Evolutionary conservation across 2,329 filamentous ascomycete species (phyloP).

Genomic region (Pyricularia pennisetigena): DNA sequence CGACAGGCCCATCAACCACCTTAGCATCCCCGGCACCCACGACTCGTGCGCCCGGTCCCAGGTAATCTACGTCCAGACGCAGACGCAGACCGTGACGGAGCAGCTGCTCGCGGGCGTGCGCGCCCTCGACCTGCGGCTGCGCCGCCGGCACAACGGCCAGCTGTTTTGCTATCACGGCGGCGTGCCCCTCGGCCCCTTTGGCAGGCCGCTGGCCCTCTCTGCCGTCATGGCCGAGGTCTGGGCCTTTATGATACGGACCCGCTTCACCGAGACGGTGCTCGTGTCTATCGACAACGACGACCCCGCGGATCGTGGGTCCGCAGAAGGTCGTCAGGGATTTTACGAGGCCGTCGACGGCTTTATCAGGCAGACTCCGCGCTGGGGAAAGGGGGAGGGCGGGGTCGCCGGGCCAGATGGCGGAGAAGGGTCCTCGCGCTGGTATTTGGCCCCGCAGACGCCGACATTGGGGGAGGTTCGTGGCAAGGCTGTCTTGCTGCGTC

Average conservation of each 20-base stretch:
- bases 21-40: constrained; percentile 66
- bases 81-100: constrained; percentile 49
- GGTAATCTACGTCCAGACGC: constrained; percentile 59
- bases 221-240: constrained; percentile 48
- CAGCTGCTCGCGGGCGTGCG: constrained; percentile 64
- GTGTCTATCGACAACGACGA: constrained; percentile 60
- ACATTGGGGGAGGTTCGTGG: constrained; percentile 53
- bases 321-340: constrained; percentile 19
- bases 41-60: constrained; percentile 43
- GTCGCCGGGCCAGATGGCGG: neutral
- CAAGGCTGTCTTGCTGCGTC: constrained; percentile 57
- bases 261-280: constrained; percentile 56
- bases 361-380: constrained; percentile 26
- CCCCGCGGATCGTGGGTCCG: constrained; percentile 42
- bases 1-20: constrained; percentile 44
- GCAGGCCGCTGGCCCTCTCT: constrained; percentile 50
- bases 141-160: constrained; percentile 29
- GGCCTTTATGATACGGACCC: constrained; percentile 32
- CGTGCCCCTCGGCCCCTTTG: constrained; percentile 53
- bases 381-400: constrained; percentile 13
- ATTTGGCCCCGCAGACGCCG: constrained; percentile 47
- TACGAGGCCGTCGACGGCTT: constrained; percentile 43
- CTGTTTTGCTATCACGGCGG: constrained; percentile 61
- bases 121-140: constrained; percentile 53
- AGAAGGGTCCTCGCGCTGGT: constrained; percentile 39